Conservation (phyloP, 306 rosid genomes). For the Glycyrrhiza uralensis region DNA sequence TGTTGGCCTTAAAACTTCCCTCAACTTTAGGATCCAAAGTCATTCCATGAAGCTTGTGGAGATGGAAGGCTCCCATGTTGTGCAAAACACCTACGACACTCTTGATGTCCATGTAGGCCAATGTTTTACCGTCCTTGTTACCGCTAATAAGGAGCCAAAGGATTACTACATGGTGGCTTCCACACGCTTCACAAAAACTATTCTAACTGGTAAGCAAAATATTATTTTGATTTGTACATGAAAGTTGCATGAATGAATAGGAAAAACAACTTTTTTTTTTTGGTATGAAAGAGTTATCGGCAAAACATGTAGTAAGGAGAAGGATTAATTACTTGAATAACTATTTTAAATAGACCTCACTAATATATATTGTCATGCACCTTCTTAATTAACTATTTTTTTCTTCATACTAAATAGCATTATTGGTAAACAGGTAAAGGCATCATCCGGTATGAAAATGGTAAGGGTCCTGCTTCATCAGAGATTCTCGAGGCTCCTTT, state of each 20-base stretch:
- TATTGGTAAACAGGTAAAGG: no score
- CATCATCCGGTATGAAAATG: constrained; percentile 41
- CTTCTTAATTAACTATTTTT: no score
- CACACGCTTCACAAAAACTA: constrained; percentile 56
- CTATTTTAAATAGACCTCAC: no score
- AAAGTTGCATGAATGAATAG: no score
- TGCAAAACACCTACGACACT: constrained; percentile 62
- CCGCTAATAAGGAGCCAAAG: constrained; percentile 61
- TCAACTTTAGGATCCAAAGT: constrained; percentile 72
- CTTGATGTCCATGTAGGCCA: constrained; percentile 82
- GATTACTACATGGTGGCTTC: constrained; percentile 77
- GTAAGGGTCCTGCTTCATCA: constrained; percentile 44
- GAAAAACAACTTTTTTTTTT: no score
- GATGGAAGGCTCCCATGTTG: constrained; percentile 70
- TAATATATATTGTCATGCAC: no score
- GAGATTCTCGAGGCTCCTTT: constrained; percentile 37
- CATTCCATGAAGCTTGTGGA: constrained; percentile 66
- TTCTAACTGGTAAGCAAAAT: constrained; percentile 32
- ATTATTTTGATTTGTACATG: no score
- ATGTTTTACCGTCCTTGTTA: constrained; percentile 58
- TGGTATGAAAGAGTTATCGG: no score
- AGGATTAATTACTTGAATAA: no score
- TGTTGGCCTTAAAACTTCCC: constrained; percentile 56
- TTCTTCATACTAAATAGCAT: no score
- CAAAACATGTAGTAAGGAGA: no score